Evolutionary conservation across 2,329 filamentous ascomycete species (phyloP).

Genomic region (Aureobasidium sp.): DNA sequence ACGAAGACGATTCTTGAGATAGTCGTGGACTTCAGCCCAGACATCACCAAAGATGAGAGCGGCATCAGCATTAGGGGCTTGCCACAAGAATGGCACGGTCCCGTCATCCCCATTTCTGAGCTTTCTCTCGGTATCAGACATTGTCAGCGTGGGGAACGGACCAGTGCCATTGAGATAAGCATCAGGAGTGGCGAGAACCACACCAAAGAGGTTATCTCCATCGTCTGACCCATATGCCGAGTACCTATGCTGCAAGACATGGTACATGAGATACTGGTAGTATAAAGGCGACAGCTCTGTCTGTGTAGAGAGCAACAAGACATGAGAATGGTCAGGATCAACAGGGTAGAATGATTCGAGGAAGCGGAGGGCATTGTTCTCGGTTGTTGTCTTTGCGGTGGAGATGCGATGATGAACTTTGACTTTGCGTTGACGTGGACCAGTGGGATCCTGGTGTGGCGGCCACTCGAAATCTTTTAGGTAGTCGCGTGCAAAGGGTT

Average conservation of each 20-base stretch:
- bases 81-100: conserved; percentile 67
- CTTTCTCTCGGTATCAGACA: conserved; percentile 25
- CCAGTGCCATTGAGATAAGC: conserved; percentile 55
- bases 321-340: conserved; percentile 57
- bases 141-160: conserved; percentile 45
- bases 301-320: conserved; percentile 78
- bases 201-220: conserved; percentile 58
- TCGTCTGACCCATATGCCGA: conserved; percentile 47
- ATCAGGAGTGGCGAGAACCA: conserved; percentile 70
- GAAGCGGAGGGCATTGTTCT: conserved; percentile 67
- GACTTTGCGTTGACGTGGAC: conserved; percentile 41
- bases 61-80: conserved; percentile 76
- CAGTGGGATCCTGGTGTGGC: conserved; percentile 43
- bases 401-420: conserved; percentile 69
- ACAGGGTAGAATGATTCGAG: conserved; percentile 84
- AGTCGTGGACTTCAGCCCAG: conserved; percentile 80
- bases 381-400: conserved; percentile 51
- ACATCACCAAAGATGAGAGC: conserved; percentile 75
- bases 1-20: conserved; percentile 58
- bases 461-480: conserved; percentile 64
- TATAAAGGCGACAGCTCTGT: conserved; percentile 73
- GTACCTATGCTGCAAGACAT: conserved; percentile 69
- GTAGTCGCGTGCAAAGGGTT: conserved; percentile 56
- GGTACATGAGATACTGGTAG: conserved; percentile 79
- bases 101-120: conserved; percentile 22